Base-by-base conservation (phyloP, 305 asterid genomes). In the Stenogyne calaminthoides region DNA sequence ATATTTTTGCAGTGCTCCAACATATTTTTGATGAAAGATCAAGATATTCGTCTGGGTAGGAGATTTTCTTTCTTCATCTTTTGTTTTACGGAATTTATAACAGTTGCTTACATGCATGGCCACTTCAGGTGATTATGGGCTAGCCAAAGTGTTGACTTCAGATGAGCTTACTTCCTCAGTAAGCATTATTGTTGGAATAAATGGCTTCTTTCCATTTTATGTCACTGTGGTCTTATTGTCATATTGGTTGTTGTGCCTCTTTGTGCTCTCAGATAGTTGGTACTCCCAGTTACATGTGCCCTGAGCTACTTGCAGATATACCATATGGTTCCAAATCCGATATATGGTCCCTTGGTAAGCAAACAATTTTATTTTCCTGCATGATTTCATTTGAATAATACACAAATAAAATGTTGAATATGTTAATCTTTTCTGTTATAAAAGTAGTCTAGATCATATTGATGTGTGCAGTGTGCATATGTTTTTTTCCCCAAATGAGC, bases 301-400 rank as follows among this genome's bases (percentile, higher is more conserved):
- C 99, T 71, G 99, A 94, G 88, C 91, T 94, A 74, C 99, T 94
- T 77, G 95, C 97, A 44, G 99, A 90, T 82, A 88, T 92, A 76
- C 98, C 99, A 27, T 94, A 94, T 78, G 99, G 99, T 71, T 91
- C 94, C n/a, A 94, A 94, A 83, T 94, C 98, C n/a, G 98, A 92
- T 73, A 87, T 94, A 63, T 94, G 98, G 98, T 94, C 98, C 73
- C 86, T 94, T 57, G 99, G 99, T 94, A 88, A 82, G 83, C 72
- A 52, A 71, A 46, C 29, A 32, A 25, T 61, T 52, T 55, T 19
- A n/a, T 67, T 56, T 51, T 64, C 58, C 62, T 59, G 25, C 74
- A 69, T 44, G 27, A 34, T 36, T 68, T 67, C 62, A 58, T 56
- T 64, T 55, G 46, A 61, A 58, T 61, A 74, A 62, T 2, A 49